Conservation (phyloP, 495 filamentous ascomycete genomes). For the Penicillium salamii region DNA sequence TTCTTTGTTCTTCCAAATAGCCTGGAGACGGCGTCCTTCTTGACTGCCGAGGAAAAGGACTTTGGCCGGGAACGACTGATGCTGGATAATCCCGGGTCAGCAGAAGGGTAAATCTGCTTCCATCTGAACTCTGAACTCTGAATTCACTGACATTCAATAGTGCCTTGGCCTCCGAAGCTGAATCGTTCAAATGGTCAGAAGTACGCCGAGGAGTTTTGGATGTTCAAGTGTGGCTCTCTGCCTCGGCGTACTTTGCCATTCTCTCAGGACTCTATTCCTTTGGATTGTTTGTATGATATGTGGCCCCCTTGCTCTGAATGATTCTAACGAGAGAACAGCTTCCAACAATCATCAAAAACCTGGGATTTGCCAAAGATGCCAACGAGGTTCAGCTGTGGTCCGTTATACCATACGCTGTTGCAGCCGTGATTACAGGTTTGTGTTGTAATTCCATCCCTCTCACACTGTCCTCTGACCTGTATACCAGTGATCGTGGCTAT, state of each 20-base stretch:
- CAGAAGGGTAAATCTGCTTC: slow-evolving; percentile 25
- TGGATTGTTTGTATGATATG: slow-evolving; percentile 36
- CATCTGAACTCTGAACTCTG: background rate
- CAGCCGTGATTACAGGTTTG: slow-evolving; percentile 71
- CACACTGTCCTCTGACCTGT: background rate
- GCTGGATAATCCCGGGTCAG: slow-evolving; percentile 36
- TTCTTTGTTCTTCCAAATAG: slow-evolving; percentile 57
- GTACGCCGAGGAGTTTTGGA: slow-evolving; percentile 37
- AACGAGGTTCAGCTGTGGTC: slow-evolving; percentile 77
- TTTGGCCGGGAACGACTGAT: slow-evolving; percentile 37
- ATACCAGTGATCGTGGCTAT: slow-evolving; percentile 38
- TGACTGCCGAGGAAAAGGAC: slow-evolving; percentile 49
- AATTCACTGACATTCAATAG: slow-evolving; percentile 13
- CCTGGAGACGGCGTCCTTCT: slow-evolving; percentile 47
- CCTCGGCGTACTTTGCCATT: slow-evolving; percentile 43
- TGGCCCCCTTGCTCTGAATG: too few species aligned
- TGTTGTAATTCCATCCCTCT: slow-evolving; percentile 45
- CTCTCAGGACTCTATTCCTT: slow-evolving; percentile 44
- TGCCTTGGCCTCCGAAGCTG: slow-evolving; percentile 26
- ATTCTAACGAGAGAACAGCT: slow-evolving; percentile 31
- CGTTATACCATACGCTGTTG: slow-evolving; percentile 83
- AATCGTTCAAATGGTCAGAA: slow-evolving; percentile 41
- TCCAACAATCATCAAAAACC: slow-evolving; percentile 73
- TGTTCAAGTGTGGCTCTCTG: slow-evolving; percentile 41
- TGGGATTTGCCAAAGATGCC: slow-evolving; percentile 58